Evolutionary conservation across 1,284 basidiomycete species (phyloP), one percentile per base, ranked within the genome.

Genomic region (Ganoderma resinaceum): DNA sequence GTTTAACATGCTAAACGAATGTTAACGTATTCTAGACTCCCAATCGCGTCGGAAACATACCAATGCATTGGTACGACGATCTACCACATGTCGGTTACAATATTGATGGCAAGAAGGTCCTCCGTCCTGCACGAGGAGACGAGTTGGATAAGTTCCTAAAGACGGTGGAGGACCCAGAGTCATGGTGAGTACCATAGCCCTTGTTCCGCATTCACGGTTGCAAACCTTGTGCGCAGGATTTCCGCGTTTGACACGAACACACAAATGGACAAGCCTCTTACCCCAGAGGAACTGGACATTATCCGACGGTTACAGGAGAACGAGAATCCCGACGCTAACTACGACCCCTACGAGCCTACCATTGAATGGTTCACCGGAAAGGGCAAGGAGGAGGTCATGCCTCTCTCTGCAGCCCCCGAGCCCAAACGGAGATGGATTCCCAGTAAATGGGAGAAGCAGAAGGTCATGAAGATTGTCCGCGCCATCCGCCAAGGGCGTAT

Each of bases 371-470:
- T 98, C 80, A 98, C 98, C 8, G 96, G 96, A 11, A 93, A 96
- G 80, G 96, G 96, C 40, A 95, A 95, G 79, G 94, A 98, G 78
- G 94, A 97, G 82, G 83, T 93, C 53, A 98, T 96, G 92, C 97
- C 98, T 35, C 82, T 99, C 23, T 95, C 93, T 37, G 91, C 90
- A 49, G 93, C 94, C 20, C 95, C 97, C 1, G 97, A 99, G 80
- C 98, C 98, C 26, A 99, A 99, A 82, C 89, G 95, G 63, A 89
- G 98, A 65, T 99, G 97, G 90, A 89, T 99, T 7, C 95, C 97
- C 16, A 97, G 95, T 83, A 99, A 98, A 86, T 99, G 98, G 98
- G 98, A 99, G 83, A 98, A 99, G 83, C 92, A 98, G 87, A 99
- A 99, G 89, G 90, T 99, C 74, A 98, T 99, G 96, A 99, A 99